phyloP scores from a whole-genome alignment of 768 basidiomycete species.

The Boletus bicolor region DNA sequence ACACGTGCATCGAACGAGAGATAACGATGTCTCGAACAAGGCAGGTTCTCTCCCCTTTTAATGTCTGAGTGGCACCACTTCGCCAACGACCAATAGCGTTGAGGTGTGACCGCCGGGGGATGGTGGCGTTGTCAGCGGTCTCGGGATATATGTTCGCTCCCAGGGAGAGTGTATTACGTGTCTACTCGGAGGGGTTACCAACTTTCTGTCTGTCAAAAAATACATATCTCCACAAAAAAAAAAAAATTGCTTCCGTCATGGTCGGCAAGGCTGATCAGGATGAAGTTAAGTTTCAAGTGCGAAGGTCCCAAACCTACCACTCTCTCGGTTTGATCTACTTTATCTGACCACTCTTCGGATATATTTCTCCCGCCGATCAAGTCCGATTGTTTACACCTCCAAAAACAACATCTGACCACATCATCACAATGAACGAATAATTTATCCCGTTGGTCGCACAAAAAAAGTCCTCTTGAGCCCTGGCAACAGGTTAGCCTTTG shows the following conservation, averaged over 20 bases:
- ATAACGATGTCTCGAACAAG: constrained; percentile 18
- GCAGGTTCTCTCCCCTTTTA: not conserved
- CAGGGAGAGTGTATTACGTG: constrained; percentile 25
- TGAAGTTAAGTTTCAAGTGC: constrained; percentile 34
- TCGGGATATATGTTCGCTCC: not conserved
- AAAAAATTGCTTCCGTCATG: constrained; percentile 21
- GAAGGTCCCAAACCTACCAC: constrained; percentile 30
- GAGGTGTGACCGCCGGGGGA: not conserved
- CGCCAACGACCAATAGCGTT: not conserved
- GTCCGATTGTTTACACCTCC: constrained; percentile 27
- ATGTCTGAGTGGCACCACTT: not conserved
- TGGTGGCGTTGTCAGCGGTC: constrained; percentile 4
- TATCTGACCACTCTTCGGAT: constrained; percentile 24
- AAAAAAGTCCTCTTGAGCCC: constrained; percentile 7
- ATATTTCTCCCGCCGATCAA: constrained; percentile 34
- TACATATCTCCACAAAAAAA: constrained; percentile 17
- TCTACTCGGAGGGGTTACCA: constrained; percentile 6
- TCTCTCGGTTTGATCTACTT: constrained; percentile 30
- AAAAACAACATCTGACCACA: constrained; percentile 1
- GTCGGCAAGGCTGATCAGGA: constrained; percentile 31
- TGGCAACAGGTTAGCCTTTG: constrained; percentile 12
- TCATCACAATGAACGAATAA: constrained; percentile 18
- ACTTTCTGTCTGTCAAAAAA: constrained; percentile 22
- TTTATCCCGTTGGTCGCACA: constrained; percentile 5
- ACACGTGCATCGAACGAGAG: constrained; percentile 10